Conservation (phyloP, 1,284 basidiomycete genomes). For the Melampsora larici-populina region DNA sequence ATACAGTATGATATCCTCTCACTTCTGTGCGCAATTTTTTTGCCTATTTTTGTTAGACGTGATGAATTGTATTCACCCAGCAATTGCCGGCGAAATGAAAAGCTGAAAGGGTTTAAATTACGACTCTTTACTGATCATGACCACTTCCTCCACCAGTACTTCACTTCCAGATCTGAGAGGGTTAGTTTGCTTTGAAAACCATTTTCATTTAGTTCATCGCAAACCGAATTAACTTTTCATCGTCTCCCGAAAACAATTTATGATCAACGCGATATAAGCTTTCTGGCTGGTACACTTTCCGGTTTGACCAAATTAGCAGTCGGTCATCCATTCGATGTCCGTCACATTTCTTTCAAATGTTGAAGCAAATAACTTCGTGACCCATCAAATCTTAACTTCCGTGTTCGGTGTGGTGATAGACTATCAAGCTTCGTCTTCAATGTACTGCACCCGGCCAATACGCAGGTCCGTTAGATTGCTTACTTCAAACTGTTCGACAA, state of each 20-base stretch:
- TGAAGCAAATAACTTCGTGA: not conserved
- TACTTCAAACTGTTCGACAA: slow-evolving; percentile 63
- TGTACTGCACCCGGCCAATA: slow-evolving; percentile 70
- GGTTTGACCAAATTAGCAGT: slow-evolving; percentile 55
- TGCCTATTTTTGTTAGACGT: no score
- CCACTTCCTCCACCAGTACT: not conserved
- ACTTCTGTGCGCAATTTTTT: no score
- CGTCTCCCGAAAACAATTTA: no score
- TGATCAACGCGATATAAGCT: slow-evolving; percentile 46
- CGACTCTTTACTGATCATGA: not conserved
- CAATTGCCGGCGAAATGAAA: no score
- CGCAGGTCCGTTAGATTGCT: slow-evolving; percentile 65
- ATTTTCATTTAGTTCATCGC: no score
- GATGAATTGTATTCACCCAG: no score
- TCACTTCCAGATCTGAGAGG: not conserved
- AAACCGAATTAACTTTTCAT: no score
- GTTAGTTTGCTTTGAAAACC: not conserved
- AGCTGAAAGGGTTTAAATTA: no score
- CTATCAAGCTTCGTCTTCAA: slow-evolving; percentile 71
- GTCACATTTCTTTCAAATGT: not conserved
- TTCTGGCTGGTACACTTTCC: slow-evolving; percentile 53
- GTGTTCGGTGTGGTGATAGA: slow-evolving; percentile 53
- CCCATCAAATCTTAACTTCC: not conserved
- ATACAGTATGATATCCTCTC: no score
- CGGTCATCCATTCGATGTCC: slow-evolving; percentile 47